A percentile compares a stretch with the other conserved stretches of the same genome.
These are phyloP conservation scores for Colletotrichum sojae DNA, from an alignment of 2,329 filamentous ascomycete species.

Conservation along the genomic window DNA sequence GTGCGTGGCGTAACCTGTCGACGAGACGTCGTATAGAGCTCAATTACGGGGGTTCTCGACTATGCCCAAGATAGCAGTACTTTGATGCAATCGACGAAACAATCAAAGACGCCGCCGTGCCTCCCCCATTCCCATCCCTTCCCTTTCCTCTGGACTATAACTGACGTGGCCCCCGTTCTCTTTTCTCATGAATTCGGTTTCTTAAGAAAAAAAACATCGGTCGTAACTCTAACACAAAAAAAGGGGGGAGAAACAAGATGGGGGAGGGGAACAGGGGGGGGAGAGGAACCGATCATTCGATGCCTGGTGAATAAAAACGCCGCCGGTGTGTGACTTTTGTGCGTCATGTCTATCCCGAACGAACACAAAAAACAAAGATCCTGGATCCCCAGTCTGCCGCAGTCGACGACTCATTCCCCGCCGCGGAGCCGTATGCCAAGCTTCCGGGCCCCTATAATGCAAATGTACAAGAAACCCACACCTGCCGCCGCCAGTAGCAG, in stretches of 20 bases:
- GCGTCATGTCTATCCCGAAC: constrained; percentile 40
- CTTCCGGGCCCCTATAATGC: constrained; percentile 47
- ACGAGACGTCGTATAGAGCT: constrained; percentile 7
- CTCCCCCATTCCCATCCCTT: neutral
- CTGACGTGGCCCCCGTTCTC: constrained; percentile 7
- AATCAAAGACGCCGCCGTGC: constrained; percentile 28
- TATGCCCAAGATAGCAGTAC: constrained; percentile 18
- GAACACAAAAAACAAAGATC: constrained; percentile 8
- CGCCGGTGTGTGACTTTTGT: constrained; percentile 33
- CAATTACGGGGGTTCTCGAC: constrained; percentile 20
- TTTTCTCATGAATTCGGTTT: constrained; percentile 13
- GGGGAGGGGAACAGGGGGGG: neutral
- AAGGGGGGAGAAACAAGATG: constrained; percentile 2
- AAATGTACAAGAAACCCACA: constrained; percentile 57
- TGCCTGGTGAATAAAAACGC: constrained; percentile 36
- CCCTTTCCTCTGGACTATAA: neutral
- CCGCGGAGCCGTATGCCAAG: constrained; percentile 38
- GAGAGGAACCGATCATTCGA: constrained; percentile 15
- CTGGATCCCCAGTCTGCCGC: constrained; percentile 31
- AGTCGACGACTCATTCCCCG: constrained; percentile 36
- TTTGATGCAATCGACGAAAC: constrained; percentile 20
- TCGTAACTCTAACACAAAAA: constrained; percentile 27
- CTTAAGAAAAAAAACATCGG: constrained; percentile 2
- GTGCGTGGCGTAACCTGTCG: neutral
- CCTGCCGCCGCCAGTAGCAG: constrained; percentile 53